phyloP scores from a whole-genome alignment of 768 basidiomycete genomes.

The Suillus hirtellus region DNA sequence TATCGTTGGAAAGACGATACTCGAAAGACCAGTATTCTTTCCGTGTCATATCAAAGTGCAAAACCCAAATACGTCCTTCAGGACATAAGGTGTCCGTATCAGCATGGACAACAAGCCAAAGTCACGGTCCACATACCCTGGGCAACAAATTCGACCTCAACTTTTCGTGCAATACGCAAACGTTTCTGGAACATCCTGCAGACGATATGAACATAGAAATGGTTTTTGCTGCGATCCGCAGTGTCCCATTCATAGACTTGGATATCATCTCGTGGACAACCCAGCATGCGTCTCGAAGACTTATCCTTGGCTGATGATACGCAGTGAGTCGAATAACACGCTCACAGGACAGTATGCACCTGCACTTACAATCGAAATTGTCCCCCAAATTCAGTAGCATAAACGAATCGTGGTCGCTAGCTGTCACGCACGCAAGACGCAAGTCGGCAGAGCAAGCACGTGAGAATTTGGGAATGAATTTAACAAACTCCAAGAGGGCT shows the following conservation, averaged over 20 bases:
- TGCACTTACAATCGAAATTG: background rate
- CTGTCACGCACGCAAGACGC: background rate
- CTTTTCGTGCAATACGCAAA: constrained; percentile 53
- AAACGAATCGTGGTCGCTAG: background rate
- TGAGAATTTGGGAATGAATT: too few relatives aligned
- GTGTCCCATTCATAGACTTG: constrained; percentile 36
- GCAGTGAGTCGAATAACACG: background rate
- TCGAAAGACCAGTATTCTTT: too few relatives aligned
- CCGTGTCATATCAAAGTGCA: constrained; percentile 16
- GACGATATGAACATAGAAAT: constrained; percentile 50
- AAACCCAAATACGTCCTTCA: background rate
- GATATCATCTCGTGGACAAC: too few relatives aligned
- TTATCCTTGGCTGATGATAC: constrained; percentile 35
- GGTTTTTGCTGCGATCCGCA: constrained; percentile 30
- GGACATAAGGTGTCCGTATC: too few relatives aligned
- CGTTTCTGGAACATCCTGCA: constrained; percentile 60
- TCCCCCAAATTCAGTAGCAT: background rate
- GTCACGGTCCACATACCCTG: background rate
- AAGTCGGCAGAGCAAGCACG: background rate
- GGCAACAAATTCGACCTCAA: constrained; percentile 55
- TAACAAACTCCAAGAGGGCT: too few relatives aligned
- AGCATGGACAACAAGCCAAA: background rate
- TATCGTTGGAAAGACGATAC: background rate
- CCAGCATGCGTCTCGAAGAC: too few relatives aligned
- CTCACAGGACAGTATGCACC: background rate